phyloP scores from a whole-genome alignment of 371 early-diverging fungal species.

The Mucor plumbeus region DNA sequence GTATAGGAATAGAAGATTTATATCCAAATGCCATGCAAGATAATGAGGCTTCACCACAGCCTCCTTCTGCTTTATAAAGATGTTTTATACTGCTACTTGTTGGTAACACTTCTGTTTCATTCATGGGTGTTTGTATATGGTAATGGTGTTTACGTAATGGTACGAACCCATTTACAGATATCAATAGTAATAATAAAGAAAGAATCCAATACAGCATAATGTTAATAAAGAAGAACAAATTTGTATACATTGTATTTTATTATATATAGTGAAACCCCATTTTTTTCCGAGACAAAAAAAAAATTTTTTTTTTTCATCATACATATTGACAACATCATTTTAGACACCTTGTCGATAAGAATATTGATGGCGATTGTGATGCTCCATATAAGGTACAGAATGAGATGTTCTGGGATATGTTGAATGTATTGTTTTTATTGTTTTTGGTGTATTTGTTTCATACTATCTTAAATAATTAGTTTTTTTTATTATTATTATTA shows the following conservation, averaged over 20 bases:
- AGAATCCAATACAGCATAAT: constrained; percentile 1
- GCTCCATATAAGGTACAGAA: constrained; percentile 4
- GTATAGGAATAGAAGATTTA: constrained; percentile 6
- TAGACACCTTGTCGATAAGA: constrained; percentile 4
- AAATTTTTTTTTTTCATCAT: constrained; percentile 7
- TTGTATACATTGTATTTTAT: background rate
- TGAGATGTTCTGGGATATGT: constrained; percentile 16
- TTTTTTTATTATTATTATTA: background rate
- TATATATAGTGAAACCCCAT: background rate
- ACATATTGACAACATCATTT: background rate
- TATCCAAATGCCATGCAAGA: constrained; percentile 22
- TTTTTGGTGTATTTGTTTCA: background rate
- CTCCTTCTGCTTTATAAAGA: background rate
- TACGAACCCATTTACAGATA: constrained; percentile 1
- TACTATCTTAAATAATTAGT: constrained; percentile 3
- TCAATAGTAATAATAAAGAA: background rate
- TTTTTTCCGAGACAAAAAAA: too few species aligned
- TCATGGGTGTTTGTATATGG: constrained; percentile 8
- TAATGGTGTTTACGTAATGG: constrained; percentile 21
- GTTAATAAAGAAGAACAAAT: background rate
- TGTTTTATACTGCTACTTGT: background rate
- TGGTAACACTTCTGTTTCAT: constrained; percentile 10
- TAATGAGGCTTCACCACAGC: constrained; percentile 15
- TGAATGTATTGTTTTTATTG: constrained; percentile 8
- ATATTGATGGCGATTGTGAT: background rate